Evolutionary conservation across 768 basidiomycete genomes (phyloP).

Genomic region (Artomyces pyxidatus): DNA sequence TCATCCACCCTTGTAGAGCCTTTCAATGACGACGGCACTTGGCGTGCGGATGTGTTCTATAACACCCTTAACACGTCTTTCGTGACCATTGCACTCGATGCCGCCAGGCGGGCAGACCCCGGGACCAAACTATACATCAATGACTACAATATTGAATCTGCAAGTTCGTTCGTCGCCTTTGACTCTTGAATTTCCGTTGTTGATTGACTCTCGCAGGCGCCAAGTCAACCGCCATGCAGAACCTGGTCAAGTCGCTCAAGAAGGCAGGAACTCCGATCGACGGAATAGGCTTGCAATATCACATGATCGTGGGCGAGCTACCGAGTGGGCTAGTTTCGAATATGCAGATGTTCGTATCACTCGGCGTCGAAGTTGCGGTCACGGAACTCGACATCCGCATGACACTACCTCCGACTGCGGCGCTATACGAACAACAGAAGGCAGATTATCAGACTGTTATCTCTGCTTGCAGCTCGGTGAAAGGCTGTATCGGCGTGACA

Average conservation of each 20-base stretch:
- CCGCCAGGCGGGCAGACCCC: conserved; percentile 48
- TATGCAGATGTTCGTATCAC: conserved; percentile 43
- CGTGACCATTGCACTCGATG: conserved; percentile 41
- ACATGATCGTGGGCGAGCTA: conserved; percentile 51
- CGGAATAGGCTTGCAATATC: conserved; percentile 54
- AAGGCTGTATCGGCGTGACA: conserved; percentile 29
- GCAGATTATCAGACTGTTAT: conserved; percentile 51
- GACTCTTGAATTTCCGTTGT: neutral
- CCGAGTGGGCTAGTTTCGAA: conserved; percentile 39
- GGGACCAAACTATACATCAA: conserved; percentile 48
- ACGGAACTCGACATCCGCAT: conserved; percentile 65
- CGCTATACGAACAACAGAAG: conserved; percentile 44
- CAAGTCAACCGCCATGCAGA: conserved; percentile 49
- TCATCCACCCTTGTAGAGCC: conserved; percentile 24
- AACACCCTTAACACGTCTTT: conserved; percentile 39
- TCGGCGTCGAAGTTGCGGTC: conserved; percentile 63
- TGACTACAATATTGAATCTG: conserved; percentile 29
- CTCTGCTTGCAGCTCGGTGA: conserved; percentile 37
- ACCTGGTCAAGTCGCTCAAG: conserved; percentile 41
- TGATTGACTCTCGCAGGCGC: conserved; percentile 24
- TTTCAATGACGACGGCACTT: conserved; percentile 56
- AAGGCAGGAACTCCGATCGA: conserved; percentile 44
- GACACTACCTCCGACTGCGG: conserved; percentile 41
- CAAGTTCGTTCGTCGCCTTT: neutral
- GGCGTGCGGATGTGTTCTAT: conserved; percentile 44